Evolutionary conservation across 2,329 filamentous ascomycete species (phyloP).

Genomic region (Trichoderma polysporum): DNA sequence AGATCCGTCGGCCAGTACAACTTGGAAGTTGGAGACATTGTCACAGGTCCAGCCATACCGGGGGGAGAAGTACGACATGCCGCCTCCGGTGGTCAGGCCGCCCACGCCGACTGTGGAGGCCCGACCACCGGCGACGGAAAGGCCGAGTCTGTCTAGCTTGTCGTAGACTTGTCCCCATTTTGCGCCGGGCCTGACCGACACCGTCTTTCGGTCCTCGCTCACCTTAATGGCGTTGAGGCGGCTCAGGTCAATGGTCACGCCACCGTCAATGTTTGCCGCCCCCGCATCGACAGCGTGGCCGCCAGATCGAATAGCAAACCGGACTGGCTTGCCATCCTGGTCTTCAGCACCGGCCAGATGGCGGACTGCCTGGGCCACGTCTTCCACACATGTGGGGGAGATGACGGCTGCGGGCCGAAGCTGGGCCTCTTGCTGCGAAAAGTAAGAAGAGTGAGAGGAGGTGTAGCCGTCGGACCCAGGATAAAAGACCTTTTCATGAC

Average conservation of each 20-base stretch:
- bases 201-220: conserved; percentile 32
- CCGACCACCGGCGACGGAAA: conserved; percentile 42
- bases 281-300: conserved; percentile 45
- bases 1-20: conserved; percentile 39
- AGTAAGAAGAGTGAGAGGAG: conserved; percentile 24
- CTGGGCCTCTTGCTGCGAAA: conserved; percentile 25
- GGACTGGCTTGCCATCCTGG: neutral
- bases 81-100: conserved; percentile 30
- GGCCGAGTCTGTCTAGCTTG: conserved; percentile 30
- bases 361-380: neutral
- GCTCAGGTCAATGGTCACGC: conserved; percentile 38
- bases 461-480: neutral
- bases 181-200: conserved; percentile 39
- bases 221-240: conserved; percentile 36
- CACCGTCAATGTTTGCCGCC: conserved; percentile 36
- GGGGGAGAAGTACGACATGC: conserved; percentile 42
- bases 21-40: conserved; percentile 36
- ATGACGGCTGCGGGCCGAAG: conserved; percentile 27
- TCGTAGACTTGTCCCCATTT: conserved; percentile 42
- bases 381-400: conserved; percentile 22
- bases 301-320: conserved; percentile 41
- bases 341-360: neutral
- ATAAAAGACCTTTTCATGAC: neutral
- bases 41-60: conserved; percentile 41
- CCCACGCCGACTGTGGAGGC: conserved; percentile 39